phyloP scores from a whole-genome alignment of 805 yeast genomes.

The Kuraishia floccosa region DNA sequence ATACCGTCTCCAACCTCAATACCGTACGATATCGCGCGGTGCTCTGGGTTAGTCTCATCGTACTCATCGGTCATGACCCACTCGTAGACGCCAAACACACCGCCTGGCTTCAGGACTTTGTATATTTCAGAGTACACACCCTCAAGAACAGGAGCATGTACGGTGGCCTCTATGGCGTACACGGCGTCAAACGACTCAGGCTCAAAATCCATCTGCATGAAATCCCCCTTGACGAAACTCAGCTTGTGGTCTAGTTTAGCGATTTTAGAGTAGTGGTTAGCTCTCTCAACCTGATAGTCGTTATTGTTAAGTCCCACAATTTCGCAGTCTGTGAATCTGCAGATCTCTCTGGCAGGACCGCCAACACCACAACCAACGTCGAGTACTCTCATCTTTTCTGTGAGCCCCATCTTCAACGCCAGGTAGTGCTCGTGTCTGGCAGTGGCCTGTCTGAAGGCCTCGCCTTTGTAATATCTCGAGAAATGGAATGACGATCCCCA shows the following conservation, averaged over 20 bases:
- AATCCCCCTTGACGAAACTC: constrained; percentile 90
- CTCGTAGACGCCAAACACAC: constrained; percentile 94
- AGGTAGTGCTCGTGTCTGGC: constrained; percentile 96
- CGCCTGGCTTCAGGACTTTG: constrained; percentile 96
- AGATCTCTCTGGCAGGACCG: constrained; percentile 96
- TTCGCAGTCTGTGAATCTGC: constrained; percentile 79
- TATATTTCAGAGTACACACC: constrained; percentile 93
- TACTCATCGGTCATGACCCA: constrained; percentile 97
- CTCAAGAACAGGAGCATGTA: constrained; percentile 92
- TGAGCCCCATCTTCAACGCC: constrained; percentile 76
- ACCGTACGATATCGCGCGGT: constrained; percentile 92
- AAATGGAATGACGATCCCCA: constrained; percentile 99
- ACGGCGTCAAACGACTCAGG: constrained; percentile 89
- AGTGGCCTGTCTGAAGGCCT: constrained; percentile 85
- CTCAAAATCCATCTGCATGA: constrained; percentile 97
- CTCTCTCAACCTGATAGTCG: constrained; percentile 93
- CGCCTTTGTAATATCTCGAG: constrained; percentile 88
- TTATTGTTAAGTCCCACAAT: constrained; percentile 92
- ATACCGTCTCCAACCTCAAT: constrained; percentile 98
- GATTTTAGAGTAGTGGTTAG: constrained; percentile 64
- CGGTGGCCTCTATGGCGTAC: constrained; percentile 97
- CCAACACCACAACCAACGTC: constrained; percentile 99
- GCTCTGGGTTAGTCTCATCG: constrained; percentile 79
- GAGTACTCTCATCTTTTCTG: constrained; percentile 73
- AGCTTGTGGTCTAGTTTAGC: constrained; percentile 61